Base-by-base conservation (phyloP, 441 rosid genomes). In the Erodium texanum region DNA sequence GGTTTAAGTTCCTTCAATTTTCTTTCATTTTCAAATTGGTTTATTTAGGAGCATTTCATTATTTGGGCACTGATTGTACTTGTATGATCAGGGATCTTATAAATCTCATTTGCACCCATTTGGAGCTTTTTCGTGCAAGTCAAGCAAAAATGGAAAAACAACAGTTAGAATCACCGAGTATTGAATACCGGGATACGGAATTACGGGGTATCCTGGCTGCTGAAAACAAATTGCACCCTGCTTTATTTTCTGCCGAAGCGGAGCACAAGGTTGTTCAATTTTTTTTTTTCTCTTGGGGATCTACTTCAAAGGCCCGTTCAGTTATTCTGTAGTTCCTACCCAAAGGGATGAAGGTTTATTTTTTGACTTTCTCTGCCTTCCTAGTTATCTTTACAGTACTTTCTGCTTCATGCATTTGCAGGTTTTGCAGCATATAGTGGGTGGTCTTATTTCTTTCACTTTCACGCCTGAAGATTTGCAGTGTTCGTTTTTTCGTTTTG, bases 401-500 rank as follows among this genome's bases (percentile, higher is more conserved):
- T 65, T 76, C 20, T 71, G 36, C 65, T 66, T n/a, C 70, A 67
- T 64, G 69, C 76, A 52, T 74, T 84, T 56, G 76, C 84, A 95
- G 99, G 99, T 92, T 77, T 83, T 95, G 79, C 98, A 95, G 80
- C 95, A 89, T 83, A 36, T 95, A 80, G 80, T 82, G 96, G 86
- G 85, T 75, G 86, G 97, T 77, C 89, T 95, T 58, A 88, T 89
- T 70, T 83, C 88, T 69, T 78, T 90, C 66, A 85, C 93, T 73
- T 90, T 92, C 83, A 87, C 86, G 76, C 80, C 89, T 24, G 96
- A 89, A 74, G 99, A 95, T 82, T 85, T 92, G 68, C 90, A 83
- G 66, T 95, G 98, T 77, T 78, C 87, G 73, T 86, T 89, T 77
- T 92, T 92, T 73, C 89, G 84, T 62, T 89, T 83, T 78, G 75